Evolutionary conservation across 108 stramenopile genomes (phyloP).

Genomic region (Pseudonitzschia delicatissima): DNA sequence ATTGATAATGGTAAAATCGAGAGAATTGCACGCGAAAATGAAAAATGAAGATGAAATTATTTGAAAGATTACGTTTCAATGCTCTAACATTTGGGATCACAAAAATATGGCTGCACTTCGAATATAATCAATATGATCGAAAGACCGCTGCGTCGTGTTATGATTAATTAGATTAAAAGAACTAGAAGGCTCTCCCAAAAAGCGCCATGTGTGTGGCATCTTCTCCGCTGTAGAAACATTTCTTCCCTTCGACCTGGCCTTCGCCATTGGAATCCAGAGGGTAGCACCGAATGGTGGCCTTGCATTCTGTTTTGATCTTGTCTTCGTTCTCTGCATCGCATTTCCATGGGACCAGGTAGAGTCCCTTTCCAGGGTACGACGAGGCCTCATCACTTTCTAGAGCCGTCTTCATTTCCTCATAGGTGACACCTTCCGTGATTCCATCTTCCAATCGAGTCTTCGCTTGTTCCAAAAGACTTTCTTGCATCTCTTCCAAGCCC

Average conservation of each 20-base stretch:
- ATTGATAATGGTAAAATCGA: constrained; percentile 77
- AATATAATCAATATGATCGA: no score
- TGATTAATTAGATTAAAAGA: constrained; percentile 40
- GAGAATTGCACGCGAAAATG: constrained; percentile 58
- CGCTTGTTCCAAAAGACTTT: constrained; percentile 61
- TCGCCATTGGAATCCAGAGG: constrained; percentile 85
- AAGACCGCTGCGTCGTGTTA: no score
- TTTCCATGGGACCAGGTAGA: constrained; percentile 96
- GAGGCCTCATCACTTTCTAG: constrained; percentile 85
- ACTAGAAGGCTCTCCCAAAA: constrained; percentile 97
- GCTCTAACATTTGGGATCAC: no score
- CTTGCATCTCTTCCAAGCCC: constrained; percentile 71
- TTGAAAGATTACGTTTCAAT: background rate
- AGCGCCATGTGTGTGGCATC: constrained; percentile 97
- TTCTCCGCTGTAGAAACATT: constrained; percentile 95
- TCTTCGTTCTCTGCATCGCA: constrained; percentile 92
- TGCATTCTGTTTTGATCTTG: constrained; percentile 95
- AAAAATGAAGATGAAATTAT: background rate
- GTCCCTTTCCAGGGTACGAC: constrained; percentile 70
- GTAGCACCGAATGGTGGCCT: constrained; percentile 98
- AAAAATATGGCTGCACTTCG: background rate
- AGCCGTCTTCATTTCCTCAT: constrained; percentile 89
- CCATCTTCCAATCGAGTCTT: constrained; percentile 56
- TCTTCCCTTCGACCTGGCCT: constrained; percentile 74
- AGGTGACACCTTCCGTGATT: constrained; percentile 67